Conservation (phyloP, 2,329 filamentous ascomycete genomes). For the Aspergillus fumigatus region DNA sequence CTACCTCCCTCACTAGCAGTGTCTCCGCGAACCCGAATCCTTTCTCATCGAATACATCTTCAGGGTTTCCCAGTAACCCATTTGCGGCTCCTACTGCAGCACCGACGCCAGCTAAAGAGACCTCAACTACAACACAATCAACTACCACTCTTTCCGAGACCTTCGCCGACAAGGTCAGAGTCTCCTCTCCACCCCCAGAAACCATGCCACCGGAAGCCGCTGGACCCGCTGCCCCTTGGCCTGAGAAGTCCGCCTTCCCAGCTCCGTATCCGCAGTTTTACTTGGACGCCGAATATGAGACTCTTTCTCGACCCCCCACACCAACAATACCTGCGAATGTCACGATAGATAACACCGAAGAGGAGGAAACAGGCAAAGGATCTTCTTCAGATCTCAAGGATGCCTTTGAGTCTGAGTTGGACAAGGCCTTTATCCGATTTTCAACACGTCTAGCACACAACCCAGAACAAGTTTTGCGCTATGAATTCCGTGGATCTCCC, state of each 20-base stretch:
- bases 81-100: conserved; percentile 51
- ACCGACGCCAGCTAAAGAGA: conserved; percentile 6
- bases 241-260: conserved; percentile 60
- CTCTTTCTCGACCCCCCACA: conserved; percentile 57
- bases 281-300: conserved; percentile 90
- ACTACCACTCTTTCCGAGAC: conserved; percentile 52
- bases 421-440: conserved; percentile 74
- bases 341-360: conserved; percentile 38
- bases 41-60: conserved; percentile 41
- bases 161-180: conserved; percentile 66
- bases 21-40: conserved; percentile 47
- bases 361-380: conserved; percentile 31
- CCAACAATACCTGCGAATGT: conserved; percentile 47
- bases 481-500: conserved; percentile 69
- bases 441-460: conserved; percentile 74
- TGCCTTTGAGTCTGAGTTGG: conserved; percentile 70
- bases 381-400: conserved; percentile 54
- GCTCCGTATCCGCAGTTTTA: conserved; percentile 70
- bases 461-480: conserved; percentile 75
- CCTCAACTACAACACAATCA: conserved; percentile 31
- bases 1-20: conserved; percentile 34
- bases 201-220: conserved; percentile 30
- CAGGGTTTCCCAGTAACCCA: conserved; percentile 48
- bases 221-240: conserved; percentile 68
- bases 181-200: conserved; percentile 39